Conservation (phyloP, 2,329 filamentous ascomycete genomes). For the Nemania diffusa region DNA sequence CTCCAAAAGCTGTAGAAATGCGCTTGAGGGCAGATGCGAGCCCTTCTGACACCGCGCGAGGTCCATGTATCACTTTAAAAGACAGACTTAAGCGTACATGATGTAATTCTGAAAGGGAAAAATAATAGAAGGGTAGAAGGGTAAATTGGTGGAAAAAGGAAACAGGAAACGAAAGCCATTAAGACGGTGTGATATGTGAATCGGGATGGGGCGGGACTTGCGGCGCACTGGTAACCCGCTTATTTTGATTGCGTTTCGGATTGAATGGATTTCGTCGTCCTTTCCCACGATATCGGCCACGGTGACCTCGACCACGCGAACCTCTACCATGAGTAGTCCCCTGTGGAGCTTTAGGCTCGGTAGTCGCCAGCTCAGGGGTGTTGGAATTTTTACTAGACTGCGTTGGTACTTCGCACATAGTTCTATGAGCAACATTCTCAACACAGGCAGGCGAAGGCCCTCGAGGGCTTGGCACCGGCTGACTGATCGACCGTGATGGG, state of each 20-base stretch:
- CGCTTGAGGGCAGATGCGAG: neutral
- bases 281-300: constrained; percentile 44
- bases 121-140: neutral
- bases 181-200: constrained; percentile 1
- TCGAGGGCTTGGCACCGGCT: constrained; percentile 40
- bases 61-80: constrained; percentile 24
- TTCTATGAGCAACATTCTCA: constrained; percentile 10
- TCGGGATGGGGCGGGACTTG: neutral
- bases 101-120: constrained; percentile 2
- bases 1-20: constrained; percentile 8
- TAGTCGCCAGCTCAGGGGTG: constrained; percentile 6
- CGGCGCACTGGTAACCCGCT: constrained; percentile 6
- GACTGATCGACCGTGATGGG: constrained; percentile 45
- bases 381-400: constrained; percentile 16
- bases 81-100: constrained; percentile 10
- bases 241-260: constrained; percentile 33
- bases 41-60: constrained; percentile 1
- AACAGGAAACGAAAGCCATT: neutral
- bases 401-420: neutral
- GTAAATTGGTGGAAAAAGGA: neutral
- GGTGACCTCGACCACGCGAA: constrained; percentile 40
- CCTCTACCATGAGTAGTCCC: constrained; percentile 37
- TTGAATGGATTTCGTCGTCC: constrained; percentile 42
- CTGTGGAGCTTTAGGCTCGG: constrained; percentile 28
- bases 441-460: constrained; percentile 6